A percentile compares a stretch with the other conserved stretches of the same genome.
These are phyloP conservation scores for Blastobotrys serpentis DNA, from an alignment of 1,139 yeast species.

Conservation along the genomic window DNA sequence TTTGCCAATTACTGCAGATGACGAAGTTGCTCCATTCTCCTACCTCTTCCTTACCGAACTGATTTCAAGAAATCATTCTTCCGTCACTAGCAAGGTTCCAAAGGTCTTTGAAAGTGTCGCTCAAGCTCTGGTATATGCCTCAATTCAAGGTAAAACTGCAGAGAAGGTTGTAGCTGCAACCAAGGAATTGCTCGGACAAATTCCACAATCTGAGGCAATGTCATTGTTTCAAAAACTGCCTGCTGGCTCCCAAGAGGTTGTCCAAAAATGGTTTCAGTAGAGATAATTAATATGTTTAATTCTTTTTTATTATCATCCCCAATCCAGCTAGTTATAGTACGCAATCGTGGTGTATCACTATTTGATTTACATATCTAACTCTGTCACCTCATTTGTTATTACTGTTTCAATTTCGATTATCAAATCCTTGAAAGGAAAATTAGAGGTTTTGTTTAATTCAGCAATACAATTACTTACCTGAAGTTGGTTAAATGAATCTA, in stretches of 20 bases:
- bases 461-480: not conserved
- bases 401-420: not conserved
- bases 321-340: too few species aligned
- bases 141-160: slow-evolving; percentile 70
- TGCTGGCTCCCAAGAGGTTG: slow-evolving; percentile 58
- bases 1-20: slow-evolving; percentile 80
- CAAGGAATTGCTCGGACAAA: slow-evolving; percentile 41
- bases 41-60: slow-evolving; percentile 75
- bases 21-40: slow-evolving; percentile 86
- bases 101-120: slow-evolving; percentile 70
- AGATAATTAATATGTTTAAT: not conserved
- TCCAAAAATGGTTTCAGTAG: slow-evolving; percentile 45
- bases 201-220: slow-evolving; percentile 65
- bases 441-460: not conserved
- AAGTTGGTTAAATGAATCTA: not conserved
- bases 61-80: slow-evolving; percentile 66
- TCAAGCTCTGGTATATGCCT: slow-evolving; percentile 68
- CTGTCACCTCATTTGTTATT: not conserved
- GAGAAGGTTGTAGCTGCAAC: slow-evolving; percentile 61
- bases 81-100: slow-evolving; percentile 57
- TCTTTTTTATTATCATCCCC: not conserved
- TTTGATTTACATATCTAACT: too few species aligned
- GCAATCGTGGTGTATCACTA: not conserved
- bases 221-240: slow-evolving; percentile 62
- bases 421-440: not conserved